phyloP scores from a whole-genome alignment of 768 basidiomycete genomes.

The Pleurotus ostreatus region DNA sequence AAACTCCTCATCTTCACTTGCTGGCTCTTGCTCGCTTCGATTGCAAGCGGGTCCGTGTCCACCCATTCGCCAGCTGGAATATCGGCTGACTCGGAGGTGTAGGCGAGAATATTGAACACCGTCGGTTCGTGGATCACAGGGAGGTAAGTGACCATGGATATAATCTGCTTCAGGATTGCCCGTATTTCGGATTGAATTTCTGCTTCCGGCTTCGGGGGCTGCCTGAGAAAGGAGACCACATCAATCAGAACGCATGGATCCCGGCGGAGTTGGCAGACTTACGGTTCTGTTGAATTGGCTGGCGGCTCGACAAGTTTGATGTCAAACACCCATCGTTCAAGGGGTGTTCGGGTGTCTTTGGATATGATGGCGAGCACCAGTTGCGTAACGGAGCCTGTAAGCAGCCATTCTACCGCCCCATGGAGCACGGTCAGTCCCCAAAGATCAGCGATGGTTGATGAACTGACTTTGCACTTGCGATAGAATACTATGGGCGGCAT shows the following conservation, averaged over 20 bases:
- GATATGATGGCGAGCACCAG: conserved; percentile 95
- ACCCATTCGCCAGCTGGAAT: conserved; percentile 94
- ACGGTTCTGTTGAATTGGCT: conserved; percentile 47
- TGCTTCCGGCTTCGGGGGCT: conserved; percentile 65
- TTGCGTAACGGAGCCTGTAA: conserved; percentile 89
- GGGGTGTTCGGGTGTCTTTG: conserved; percentile 84
- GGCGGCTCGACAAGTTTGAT: conserved; percentile 76
- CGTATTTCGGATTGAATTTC: conserved; percentile 98
- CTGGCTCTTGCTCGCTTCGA: conserved; percentile 90
- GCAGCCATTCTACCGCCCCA: conserved; percentile 77
- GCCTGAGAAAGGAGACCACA: conserved; percentile 26
- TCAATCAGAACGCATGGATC: neutral
- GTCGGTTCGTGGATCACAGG: conserved; percentile 93
- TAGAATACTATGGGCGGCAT: conserved; percentile 59
- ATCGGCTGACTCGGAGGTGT: conserved; percentile 88
- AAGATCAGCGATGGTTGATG: neutral
- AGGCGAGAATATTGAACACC: conserved; percentile 97
- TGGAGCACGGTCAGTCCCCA: neutral
- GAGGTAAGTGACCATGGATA: conserved; percentile 93
- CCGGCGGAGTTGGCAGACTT: conserved; percentile 20
- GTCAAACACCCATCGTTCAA: conserved; percentile 99
- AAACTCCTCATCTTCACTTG: conserved; percentile 95
- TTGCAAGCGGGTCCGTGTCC: conserved; percentile 88
- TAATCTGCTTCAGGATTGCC: conserved; percentile 97
- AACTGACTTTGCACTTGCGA: conserved; percentile 86